Percentiles rank a stretch among this genome's conserved stretches.
phyloP scores from a whole-genome alignment of 208 protist species.

The Leishmania gerbilli region DNA sequence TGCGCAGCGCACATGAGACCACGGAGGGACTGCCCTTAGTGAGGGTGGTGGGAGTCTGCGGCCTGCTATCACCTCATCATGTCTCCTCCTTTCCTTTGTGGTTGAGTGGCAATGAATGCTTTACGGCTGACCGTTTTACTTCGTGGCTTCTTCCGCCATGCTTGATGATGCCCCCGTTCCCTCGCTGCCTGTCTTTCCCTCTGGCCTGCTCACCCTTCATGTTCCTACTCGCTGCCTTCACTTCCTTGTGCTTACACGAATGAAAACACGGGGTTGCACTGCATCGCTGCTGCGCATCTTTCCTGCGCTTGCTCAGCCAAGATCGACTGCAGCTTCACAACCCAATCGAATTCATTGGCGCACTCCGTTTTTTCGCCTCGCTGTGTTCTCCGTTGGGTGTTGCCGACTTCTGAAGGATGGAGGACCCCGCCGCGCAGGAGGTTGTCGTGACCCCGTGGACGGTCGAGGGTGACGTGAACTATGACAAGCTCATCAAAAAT shows the following conservation, averaged over 20 bases:
- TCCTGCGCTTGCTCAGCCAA: background rate
- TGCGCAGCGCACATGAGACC: background rate
- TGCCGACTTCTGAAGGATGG: background rate
- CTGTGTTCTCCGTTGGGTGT: background rate
- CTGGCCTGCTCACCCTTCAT: background rate
- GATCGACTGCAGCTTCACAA: background rate
- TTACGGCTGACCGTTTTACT: background rate
- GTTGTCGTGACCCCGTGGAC: slow-evolving; percentile 91
- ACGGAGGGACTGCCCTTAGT: background rate
- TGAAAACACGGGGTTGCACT: background rate
- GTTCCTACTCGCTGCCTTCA: background rate
- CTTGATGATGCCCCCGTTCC: background rate
- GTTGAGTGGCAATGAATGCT: background rate
- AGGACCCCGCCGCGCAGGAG: slow-evolving; percentile 20
- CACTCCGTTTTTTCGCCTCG: background rate
- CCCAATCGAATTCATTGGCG: background rate
- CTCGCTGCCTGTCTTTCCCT: background rate
- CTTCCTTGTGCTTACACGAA: background rate
- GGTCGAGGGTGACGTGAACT: slow-evolving; percentile 94
- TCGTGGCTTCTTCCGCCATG: background rate
- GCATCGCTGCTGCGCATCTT: background rate
- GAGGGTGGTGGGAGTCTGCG: background rate
- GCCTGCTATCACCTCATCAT: background rate
- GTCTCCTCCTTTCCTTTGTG: background rate
- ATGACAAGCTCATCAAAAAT: slow-evolving; percentile 93